phyloP scores from a whole-genome alignment of 495 filamentous ascomycete genomes.

The Collariella sp. region DNA sequence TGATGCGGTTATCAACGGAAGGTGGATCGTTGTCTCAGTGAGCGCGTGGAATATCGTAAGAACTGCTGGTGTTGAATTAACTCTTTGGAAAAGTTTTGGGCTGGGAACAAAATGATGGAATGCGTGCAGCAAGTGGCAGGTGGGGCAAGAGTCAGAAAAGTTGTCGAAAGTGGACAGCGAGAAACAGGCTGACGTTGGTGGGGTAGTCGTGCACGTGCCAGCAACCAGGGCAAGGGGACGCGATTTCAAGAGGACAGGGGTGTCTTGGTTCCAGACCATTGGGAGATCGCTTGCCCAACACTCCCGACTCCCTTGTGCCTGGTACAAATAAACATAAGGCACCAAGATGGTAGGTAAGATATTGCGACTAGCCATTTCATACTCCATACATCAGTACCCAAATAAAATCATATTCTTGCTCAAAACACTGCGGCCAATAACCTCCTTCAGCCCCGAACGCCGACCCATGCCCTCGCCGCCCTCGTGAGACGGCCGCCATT shows the following conservation, averaged over 20 bases:
- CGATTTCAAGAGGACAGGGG: no score
- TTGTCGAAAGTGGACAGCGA: conserved; percentile 6
- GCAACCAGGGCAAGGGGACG: no score
- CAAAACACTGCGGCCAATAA: background rate
- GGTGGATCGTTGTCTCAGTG: background rate
- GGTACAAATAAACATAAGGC: no score
- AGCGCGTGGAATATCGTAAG: background rate
- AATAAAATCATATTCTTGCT: background rate
- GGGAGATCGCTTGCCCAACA: no score
- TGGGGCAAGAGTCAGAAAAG: conserved; percentile 11
- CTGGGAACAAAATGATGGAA: conserved; percentile 8
- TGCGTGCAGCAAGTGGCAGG: conserved; percentile 8
- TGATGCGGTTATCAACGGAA: background rate
- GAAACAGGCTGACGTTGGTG: conserved; percentile 7
- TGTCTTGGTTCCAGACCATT: no score
- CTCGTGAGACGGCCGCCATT: background rate
- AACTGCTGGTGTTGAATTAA: background rate
- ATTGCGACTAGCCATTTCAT: no score
- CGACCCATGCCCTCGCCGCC: background rate
- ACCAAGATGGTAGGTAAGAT: no score
- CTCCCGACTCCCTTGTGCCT: no score
- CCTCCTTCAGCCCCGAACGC: background rate
- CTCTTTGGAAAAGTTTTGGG: background rate
- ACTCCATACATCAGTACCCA: background rate
- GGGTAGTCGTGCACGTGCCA: background rate